These are phyloP conservation scores for Coniochaeta hoffmannii DNA, from an alignment of 2,329 filamentous ascomycete species.

Conservation along the genomic window DNA sequence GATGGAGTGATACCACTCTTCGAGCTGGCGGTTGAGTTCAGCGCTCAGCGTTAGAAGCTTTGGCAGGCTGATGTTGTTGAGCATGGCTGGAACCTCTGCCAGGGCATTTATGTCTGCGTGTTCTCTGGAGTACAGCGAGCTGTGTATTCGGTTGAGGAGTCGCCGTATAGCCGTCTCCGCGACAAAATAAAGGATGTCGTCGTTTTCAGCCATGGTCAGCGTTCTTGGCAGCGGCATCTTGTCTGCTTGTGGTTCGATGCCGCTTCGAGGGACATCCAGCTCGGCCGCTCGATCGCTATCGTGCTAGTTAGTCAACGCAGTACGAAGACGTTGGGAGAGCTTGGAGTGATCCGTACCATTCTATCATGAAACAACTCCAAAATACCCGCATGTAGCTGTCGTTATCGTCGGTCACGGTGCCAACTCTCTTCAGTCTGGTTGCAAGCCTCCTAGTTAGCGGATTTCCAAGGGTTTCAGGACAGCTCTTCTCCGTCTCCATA, in stretches of 20 bases:
- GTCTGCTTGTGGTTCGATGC: slow-evolving; percentile 22
- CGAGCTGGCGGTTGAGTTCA: slow-evolving; percentile 22
- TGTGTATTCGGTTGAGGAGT: slow-evolving; percentile 25
- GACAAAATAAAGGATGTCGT: slow-evolving; percentile 19
- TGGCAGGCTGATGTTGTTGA: not conserved
- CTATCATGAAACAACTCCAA: slow-evolving; percentile 24
- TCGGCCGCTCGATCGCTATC: slow-evolving; percentile 21
- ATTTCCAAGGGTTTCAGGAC: slow-evolving; percentile 8
- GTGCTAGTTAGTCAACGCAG: not conserved
- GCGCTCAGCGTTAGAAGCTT: slow-evolving; percentile 16
- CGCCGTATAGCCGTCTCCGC: slow-evolving; percentile 24
- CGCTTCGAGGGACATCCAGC: slow-evolving; percentile 23
- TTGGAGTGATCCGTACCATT: slow-evolving; percentile 10
- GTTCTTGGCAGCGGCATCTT: slow-evolving; percentile 20
- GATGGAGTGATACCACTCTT: slow-evolving; percentile 23
- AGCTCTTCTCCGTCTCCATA: slow-evolving; percentile 11
- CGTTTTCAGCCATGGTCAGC: slow-evolving; percentile 15
- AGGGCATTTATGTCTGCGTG: slow-evolving; percentile 19
- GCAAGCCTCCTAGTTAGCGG: not conserved
- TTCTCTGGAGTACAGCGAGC: slow-evolving; percentile 21
- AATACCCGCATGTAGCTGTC: slow-evolving; percentile 14
- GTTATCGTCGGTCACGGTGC: slow-evolving; percentile 13
- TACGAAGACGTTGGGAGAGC: too few relatives aligned
- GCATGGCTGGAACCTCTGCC: slow-evolving; percentile 19
- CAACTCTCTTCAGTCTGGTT: slow-evolving; percentile 8